These are phyloP conservation scores for Pythium aquatile DNA, from an alignment of 352 stramenopile species.

Conservation along the genomic window DNA sequence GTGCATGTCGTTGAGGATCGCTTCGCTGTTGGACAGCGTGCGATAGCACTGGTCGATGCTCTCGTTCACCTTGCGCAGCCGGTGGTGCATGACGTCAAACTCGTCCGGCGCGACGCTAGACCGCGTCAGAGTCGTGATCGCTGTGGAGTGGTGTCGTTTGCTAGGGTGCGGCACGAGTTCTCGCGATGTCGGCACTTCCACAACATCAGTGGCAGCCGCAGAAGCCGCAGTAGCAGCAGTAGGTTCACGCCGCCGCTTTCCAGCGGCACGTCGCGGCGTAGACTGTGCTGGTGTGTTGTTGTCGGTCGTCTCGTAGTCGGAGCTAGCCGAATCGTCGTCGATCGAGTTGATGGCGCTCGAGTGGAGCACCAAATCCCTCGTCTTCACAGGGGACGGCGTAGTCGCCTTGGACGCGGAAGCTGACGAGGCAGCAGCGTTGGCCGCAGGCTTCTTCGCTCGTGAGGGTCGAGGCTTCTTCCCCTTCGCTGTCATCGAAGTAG, in stretches of 20 bases:
- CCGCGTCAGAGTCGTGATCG: constrained; percentile 44
- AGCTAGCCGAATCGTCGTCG: constrained; percentile 29
- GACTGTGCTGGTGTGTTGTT: not conserved
- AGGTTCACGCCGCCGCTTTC: constrained; percentile 39
- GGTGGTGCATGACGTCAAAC: constrained; percentile 62
- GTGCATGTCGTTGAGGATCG: constrained; percentile 49
- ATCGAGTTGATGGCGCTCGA: constrained; percentile 30
- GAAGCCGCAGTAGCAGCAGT: not conserved
- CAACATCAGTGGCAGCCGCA: constrained; percentile 30
- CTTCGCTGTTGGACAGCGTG: constrained; percentile 42
- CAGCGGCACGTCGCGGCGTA: constrained; percentile 7
- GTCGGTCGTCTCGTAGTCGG: constrained; percentile 33
- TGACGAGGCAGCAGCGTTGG: not conserved
- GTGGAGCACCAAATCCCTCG: constrained; percentile 27
- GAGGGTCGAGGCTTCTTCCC: constrained; percentile 1
- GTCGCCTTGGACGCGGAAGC: not conserved
- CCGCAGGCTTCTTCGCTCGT: constrained; percentile 3
- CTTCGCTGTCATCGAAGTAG: not conserved
- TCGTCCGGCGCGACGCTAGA: constrained; percentile 53
- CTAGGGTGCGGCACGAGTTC: constrained; percentile 48
- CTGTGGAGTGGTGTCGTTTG: constrained; percentile 41
- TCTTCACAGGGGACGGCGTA: constrained; percentile 11
- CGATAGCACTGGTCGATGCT: constrained; percentile 65
- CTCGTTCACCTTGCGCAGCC: constrained; percentile 67
- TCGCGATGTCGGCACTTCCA: constrained; percentile 39